Percentiles rank a stretch among this genome's conserved stretches.
Conservation (phyloP, 2,329 filamentous ascomycete genomes). For the Sclerotinia spermophila region DNA sequence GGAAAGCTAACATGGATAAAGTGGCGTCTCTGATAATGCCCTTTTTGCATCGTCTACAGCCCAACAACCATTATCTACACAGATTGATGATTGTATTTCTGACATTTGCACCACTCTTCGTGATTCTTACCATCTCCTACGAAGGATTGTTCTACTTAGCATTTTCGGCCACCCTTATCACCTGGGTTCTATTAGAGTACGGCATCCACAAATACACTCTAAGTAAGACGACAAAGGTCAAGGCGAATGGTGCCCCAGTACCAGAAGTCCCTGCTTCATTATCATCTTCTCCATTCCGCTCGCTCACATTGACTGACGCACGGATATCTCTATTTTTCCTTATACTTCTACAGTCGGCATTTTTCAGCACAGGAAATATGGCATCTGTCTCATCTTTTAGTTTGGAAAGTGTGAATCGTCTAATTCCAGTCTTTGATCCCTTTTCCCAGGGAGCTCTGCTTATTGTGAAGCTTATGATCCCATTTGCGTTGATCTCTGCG, state of each 20-base stretch:
- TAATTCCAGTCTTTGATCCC: conserved; percentile 89
- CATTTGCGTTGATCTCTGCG: conserved; percentile 87
- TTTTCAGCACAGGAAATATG: conserved; percentile 96
- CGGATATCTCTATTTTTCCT: conserved; percentile 94
- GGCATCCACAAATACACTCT: conserved; percentile 55
- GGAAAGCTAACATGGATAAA: conserved; percentile 35
- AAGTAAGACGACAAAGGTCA: conserved; percentile 20
- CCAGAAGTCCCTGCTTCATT: conserved; percentile 28
- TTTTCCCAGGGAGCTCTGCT: conserved; percentile 87
- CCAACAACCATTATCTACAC: conserved; percentile 86
- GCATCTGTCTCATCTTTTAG: conserved; percentile 93
- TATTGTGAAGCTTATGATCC: conserved; percentile 85
- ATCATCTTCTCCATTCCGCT: conserved; percentile 45
- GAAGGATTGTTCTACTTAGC: conserved; percentile 94
- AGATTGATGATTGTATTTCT: conserved; percentile 85
- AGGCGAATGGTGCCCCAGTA: conserved; percentile 24
- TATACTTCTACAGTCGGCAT: conserved; percentile 88
- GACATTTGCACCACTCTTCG: conserved; percentile 87
- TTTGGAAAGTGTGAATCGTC: conserved; percentile 80
- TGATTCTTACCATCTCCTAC: conserved; percentile 95
- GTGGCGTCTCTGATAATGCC: conserved; percentile 75
- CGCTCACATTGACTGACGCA: conserved; percentile 75
- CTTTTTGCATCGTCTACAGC: conserved; percentile 72
- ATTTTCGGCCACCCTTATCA: conserved; percentile 76
- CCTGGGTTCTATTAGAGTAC: conserved; percentile 91